Evolutionary conservation across 2,329 filamentous ascomycete genomes (phyloP), one percentile per base, ranked within the genome.

Genomic region (Hymenoscyphus occultus): DNA sequence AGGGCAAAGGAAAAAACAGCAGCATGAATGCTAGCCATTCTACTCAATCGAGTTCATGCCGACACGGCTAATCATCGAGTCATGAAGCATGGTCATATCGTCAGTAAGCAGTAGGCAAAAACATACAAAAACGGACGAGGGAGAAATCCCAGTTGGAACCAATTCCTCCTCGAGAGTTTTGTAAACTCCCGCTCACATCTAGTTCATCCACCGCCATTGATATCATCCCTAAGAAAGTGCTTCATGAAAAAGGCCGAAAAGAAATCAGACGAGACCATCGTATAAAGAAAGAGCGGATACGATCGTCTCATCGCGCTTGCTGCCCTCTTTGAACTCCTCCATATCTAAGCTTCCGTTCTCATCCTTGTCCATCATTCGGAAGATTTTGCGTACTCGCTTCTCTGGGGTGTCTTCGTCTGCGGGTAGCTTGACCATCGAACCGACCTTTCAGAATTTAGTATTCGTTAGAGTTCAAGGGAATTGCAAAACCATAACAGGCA

Each of bases 291-390:
- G 83, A 40, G 95, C 95, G 63, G 94, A 98, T 65, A 99, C 95
- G 76, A 99, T 99, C 10, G 95, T 99, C 82, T 98, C 94, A 79
- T 99, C 95, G 66, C 93, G 91, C 83, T 98, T 97, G 82, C 93
- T 97, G 72, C 95, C 95, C 81, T 99, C 95, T 81, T 98, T 98
- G 84, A 99, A 99, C 78, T 99, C 95, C 67, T 93, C 90, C 85
- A 97, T 94, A 77, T 98, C 94, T 73, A 99, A 81, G 76, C 91
- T 96, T 73, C 94, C 95, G 77, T 98, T 98, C 82, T 98, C 94
- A 78, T 99, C 95, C 85, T 99, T 99, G 83, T 99, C 95, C 95
- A 99, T 99, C 95, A 98, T 98, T 75, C 90, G 86, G 84, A 99
- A 99, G 78, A 99, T 98, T 84, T 99, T 99, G 79, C 85, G 88